Evolutionary conservation across 306 rosid genomes (phyloP).

Genomic region (Quillaja saponaria): DNA sequence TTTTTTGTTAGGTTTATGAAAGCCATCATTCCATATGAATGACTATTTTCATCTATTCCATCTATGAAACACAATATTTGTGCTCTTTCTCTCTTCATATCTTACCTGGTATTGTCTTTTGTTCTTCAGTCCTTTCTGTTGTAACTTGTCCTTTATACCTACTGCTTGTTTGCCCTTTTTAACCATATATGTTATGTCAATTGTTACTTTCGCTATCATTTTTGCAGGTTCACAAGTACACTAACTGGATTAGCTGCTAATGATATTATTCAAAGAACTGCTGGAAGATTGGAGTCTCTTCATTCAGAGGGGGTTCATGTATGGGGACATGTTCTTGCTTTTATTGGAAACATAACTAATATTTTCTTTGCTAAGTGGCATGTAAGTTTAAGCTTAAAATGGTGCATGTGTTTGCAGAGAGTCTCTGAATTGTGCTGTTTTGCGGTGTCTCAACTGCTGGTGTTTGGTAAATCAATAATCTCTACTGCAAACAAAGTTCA

Average conservation of each 20-base stretch:
- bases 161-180: no score
- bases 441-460: slow-evolving; percentile 80
- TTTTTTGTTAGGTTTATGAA: no score
- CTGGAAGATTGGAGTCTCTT: slow-evolving; percentile 81
- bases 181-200: no score
- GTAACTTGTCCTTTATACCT: no score
- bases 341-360: slow-evolving; percentile 4
- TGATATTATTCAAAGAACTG: slow-evolving; percentile 81
- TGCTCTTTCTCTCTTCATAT: no score
- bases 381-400: slow-evolving; percentile 11
- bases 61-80: no score
- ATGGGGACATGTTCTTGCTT: slow-evolving; percentile 31
- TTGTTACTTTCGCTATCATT: slow-evolving; percentile 17
- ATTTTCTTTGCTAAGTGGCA: not conserved
- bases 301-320: slow-evolving; percentile 99
- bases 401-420: slow-evolving; percentile 64
- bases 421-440: slow-evolving; percentile 92
- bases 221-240: slow-evolving; percentile 78
- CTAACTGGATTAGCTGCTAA: slow-evolving; percentile 69
- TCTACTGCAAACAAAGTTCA: slow-evolving; percentile 65
- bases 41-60: no score
- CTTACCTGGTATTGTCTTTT: no score
- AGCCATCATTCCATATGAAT: no score
- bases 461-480: slow-evolving; percentile 76
- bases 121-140: no score